A percentile compares a stretch with the other conserved stretches of the same genome.
phyloP scores from a whole-genome alignment of 164 flowering plant genomes.

The Annona cherimola region DNA sequence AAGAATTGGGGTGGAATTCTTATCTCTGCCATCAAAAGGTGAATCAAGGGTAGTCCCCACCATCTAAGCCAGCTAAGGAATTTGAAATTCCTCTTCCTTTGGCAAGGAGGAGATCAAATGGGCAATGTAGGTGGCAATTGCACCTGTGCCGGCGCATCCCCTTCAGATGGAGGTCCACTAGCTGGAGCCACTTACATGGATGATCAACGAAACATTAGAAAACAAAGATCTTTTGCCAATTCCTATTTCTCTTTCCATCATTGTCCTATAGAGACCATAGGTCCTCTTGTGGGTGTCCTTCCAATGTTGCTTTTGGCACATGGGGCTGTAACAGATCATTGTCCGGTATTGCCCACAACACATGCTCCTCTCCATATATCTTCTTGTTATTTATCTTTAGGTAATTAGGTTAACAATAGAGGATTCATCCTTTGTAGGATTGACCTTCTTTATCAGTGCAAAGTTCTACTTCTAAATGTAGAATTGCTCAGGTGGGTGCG shows the following conservation, averaged over 20 bases:
- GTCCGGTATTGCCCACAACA: conserved; percentile 50
- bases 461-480: conserved; percentile 39
- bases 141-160: conserved; percentile 64
- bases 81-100: conserved; percentile 34
- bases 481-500: conserved; percentile 62
- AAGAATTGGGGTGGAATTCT: conserved; percentile 40
- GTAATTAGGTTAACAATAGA: conserved; percentile 16
- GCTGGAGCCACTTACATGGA: conserved; percentile 64
- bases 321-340: conserved; percentile 39
- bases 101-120: conserved; percentile 53
- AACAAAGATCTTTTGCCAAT: conserved; percentile 41
- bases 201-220: conserved; percentile 44
- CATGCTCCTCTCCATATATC: conserved; percentile 35
- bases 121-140: conserved; percentile 48
- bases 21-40: conserved; percentile 35
- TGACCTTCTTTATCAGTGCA: conserved; percentile 39
- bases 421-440: conserved; percentile 28
- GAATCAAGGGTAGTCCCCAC: conserved; percentile 47
- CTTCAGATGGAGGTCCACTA: conserved; percentile 44
- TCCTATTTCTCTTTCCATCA: conserved; percentile 67
- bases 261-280: conserved; percentile 54
- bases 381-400: conserved; percentile 30
- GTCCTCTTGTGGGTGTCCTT: conserved; percentile 41
- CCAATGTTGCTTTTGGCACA: conserved; percentile 59
- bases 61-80: conserved; percentile 46